phyloP scores from a whole-genome alignment of 139 green algal genomes.

The Coelastrella sp. region DNA sequence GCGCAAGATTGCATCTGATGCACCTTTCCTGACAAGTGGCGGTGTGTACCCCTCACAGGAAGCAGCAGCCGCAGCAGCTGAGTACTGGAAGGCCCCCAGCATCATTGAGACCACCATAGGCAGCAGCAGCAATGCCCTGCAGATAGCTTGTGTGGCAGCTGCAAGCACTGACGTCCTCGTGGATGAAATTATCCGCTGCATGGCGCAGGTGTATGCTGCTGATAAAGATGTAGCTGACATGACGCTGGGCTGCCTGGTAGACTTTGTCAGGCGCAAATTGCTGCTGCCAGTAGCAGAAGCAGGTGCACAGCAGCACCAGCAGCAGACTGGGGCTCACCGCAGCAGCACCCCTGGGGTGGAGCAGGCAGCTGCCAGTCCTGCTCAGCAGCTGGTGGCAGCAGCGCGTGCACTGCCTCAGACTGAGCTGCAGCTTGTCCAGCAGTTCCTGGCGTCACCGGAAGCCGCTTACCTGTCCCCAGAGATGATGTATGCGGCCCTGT shows the following conservation, averaged over 20 bases:
- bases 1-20: not conserved
- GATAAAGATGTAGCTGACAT: conserved; percentile 55
- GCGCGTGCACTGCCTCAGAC: not conserved
- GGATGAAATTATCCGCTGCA: conserved; percentile 64
- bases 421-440: conserved; percentile 44
- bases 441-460: conserved; percentile 61
- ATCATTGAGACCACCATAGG: not conserved
- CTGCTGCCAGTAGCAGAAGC: conserved; percentile 10
- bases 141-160: not conserved
- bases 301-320: not conserved
- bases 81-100: not conserved
- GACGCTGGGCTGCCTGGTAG: conserved; percentile 58
- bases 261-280: conserved; percentile 70
- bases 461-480: conserved; percentile 59
- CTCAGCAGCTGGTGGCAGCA: conserved; percentile 12
- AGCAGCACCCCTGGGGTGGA: not conserved
- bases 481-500: conserved; percentile 61
- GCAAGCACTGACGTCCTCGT: conserved; percentile 52
- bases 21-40: not conserved
- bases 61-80: not conserved
- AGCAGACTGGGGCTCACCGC: not conserved
- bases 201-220: conserved; percentile 56
- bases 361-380: not conserved
- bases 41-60: not conserved
- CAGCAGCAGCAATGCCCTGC: conserved; percentile 1